Evolutionary conservation across 2,329 filamentous ascomycete species (phyloP), one percentile per base, ranked within the genome.

Genomic region (Penicillium sp.): DNA sequence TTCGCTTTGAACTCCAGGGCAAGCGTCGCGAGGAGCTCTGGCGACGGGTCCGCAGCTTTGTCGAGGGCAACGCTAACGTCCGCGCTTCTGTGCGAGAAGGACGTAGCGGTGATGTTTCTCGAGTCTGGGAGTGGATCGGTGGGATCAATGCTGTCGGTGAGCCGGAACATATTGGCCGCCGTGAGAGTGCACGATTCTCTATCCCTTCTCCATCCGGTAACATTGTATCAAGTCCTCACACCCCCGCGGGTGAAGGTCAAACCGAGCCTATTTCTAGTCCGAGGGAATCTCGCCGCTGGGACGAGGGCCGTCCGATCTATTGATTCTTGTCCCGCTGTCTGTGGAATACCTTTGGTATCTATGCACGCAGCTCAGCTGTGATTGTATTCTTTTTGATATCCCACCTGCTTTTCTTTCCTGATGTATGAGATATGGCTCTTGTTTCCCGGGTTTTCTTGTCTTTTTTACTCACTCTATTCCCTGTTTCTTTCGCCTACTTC

Each of bases 11-110:
- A 60, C 91, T 97, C 73, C 88, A 85, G 4, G 82, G 93, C 21
- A 81, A 82, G 9, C 85, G 92, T 67, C 84, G 94, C 38, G 89
- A 94, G 70, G 84, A 86, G 56, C 80, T 99, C 50, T 99, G 95
- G 94, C 83, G 86, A 62, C 86, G 86, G 50, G 94, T 99, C 21
- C 84, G 86, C 65, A 85, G 82, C 51, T 89, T 97, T 52, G 93
- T 99, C 0, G 94, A 99, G 76, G 87, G 88, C 74, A 99, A 99
- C 73, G 89, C 90, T 59, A 99, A 99, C 70, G 89, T 99, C 17
- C 84, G 94, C 42, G 90, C 77, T 76, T 93, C 83, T 78, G 92
- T 80, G 78, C 89, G 83, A 76, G 85, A 86, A 69, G 76, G 76
- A 65, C 79, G 81, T 75, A 78, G 76, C 31, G 77, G 83, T 64